Evolutionary conservation across 1,139 yeast genomes (phyloP).

Genomic region (Waltiozyma sp.): DNA sequence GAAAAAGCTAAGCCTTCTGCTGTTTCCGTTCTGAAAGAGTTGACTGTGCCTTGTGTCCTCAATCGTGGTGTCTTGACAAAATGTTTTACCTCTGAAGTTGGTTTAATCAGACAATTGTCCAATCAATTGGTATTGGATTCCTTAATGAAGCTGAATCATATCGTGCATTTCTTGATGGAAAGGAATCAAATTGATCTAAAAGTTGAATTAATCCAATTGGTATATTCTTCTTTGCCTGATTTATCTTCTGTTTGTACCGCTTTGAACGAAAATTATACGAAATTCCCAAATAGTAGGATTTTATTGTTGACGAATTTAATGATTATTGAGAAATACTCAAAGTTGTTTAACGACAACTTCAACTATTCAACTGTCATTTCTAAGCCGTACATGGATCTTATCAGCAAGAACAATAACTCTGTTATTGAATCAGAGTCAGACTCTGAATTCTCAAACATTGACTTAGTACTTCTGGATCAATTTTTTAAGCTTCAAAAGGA

Average conservation of each 20-base stretch:
- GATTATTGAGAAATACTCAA: constrained; percentile 23
- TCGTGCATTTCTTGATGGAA: constrained; percentile 28
- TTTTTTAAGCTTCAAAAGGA: constrained; percentile 28
- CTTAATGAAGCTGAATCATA: constrained; percentile 37
- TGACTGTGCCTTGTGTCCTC: constrained; percentile 57
- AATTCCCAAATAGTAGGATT: constrained; percentile 26
- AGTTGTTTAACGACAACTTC: constrained; percentile 21
- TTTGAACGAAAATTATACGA: constrained; percentile 26
- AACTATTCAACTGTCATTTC: constrained; percentile 20
- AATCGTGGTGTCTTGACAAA: constrained; percentile 47
- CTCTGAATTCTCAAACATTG: constrained; percentile 32
- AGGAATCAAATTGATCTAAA: constrained; percentile 30
- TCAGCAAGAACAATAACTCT: constrained; percentile 6
- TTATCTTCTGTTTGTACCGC: constrained; percentile 28
- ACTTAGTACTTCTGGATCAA: constrained; percentile 42
- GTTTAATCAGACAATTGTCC: constrained; percentile 54
- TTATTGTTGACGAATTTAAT: constrained; percentile 26
- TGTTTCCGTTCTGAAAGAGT: constrained; percentile 32
- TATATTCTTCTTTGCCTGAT: constrained; percentile 38
- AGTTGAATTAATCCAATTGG: constrained; percentile 26
- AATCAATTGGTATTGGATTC: constrained; percentile 47
- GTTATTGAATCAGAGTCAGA: constrained; percentile 3
- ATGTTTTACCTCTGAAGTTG: constrained; percentile 42
- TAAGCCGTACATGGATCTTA: constrained; percentile 24
- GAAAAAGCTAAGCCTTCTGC: constrained; percentile 20